These are phyloP conservation scores for Hygrophorus russula DNA, from an alignment of 768 basidiomycete genomes.

Conservation along the genomic window DNA sequence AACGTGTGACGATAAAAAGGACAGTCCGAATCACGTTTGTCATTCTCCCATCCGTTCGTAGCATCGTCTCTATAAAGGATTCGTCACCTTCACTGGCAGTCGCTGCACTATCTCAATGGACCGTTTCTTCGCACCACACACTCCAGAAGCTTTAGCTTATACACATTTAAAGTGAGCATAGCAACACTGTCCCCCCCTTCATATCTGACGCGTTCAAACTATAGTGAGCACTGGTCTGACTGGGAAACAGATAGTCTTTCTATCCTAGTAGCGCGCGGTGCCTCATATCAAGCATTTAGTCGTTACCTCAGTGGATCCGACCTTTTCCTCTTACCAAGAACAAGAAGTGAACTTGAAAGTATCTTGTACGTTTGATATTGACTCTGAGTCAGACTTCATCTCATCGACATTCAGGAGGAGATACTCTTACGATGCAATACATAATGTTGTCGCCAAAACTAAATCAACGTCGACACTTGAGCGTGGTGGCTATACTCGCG, in stretches of 20 bases:
- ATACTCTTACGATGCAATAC: slow-evolving; percentile 72
- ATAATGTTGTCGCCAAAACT: slow-evolving; percentile 66
- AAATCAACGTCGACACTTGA: slow-evolving; percentile 52
- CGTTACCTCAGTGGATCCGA: slow-evolving; percentile 64
- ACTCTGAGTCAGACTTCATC: slow-evolving; percentile 6
- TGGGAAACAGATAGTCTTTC: slow-evolving; percentile 67
- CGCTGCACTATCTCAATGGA: slow-evolving; percentile 33
- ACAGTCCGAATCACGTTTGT: background rate
- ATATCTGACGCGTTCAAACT: slow-evolving; percentile 10
- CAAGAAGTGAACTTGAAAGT: slow-evolving; percentile 54
- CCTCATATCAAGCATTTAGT: slow-evolving; percentile 72
- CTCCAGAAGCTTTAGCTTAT: slow-evolving; percentile 66
- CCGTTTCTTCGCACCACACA: slow-evolving; percentile 60
- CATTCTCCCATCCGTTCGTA: too few relatives aligned
- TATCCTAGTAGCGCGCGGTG: slow-evolving; percentile 62
- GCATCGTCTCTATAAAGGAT: too few relatives aligned
- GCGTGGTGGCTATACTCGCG: slow-evolving; percentile 39
- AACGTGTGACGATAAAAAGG: background rate
- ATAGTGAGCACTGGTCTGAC: slow-evolving; percentile 52
- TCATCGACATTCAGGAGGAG: slow-evolving; percentile 36
- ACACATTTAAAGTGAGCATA: slow-evolving; percentile 48
- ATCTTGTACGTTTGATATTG: slow-evolving; percentile 42
- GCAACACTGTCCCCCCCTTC: slow-evolving; percentile 1
- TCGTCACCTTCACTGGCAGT: too few relatives aligned
- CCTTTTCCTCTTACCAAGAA: slow-evolving; percentile 59